A percentile compares a stretch with the other conserved stretches of the same genome.
These are phyloP conservation scores for Paecilomyces variotii DNA, from an alignment of 2,329 filamentous ascomycete genomes.

Conservation along the genomic window DNA sequence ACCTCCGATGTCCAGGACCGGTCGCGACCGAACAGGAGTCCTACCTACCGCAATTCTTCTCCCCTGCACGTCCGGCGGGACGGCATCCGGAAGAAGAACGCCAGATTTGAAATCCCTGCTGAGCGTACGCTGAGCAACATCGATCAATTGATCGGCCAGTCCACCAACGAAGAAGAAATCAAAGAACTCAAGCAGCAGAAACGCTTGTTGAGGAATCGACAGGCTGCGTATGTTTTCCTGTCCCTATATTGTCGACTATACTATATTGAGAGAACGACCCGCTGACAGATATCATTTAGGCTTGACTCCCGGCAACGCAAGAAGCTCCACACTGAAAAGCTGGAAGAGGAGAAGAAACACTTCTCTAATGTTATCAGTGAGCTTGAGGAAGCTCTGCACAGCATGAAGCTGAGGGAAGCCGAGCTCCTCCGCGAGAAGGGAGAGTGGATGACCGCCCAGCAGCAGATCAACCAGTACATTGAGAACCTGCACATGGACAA, in stretches of 20 bases:
- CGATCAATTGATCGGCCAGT: slow-evolving; percentile 81
- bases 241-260: slow-evolving; percentile 13
- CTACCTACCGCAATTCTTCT: slow-evolving; percentile 61
- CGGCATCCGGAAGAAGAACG: slow-evolving; percentile 97
- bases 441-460: slow-evolving; percentile 63
- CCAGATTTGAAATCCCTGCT: slow-evolving; percentile 90
- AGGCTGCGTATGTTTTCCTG: slow-evolving; percentile 72
- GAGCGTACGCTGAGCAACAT: slow-evolving; percentile 93
- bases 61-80: slow-evolving; percentile 67
- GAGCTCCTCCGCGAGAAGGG: slow-evolving; percentile 46
- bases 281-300: slow-evolving; percentile 39
- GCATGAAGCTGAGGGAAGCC: slow-evolving; percentile 56
- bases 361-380: slow-evolving; percentile 68
- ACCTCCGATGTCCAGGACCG: slow-evolving; percentile 42
- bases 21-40: slow-evolving; percentile 54
- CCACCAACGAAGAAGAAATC: slow-evolving; percentile 75
- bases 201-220: slow-evolving; percentile 84
- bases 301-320: slow-evolving; percentile 95
- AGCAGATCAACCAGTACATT: slow-evolving; percentile 66
- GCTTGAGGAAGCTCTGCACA: slow-evolving; percentile 68
- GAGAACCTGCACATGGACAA: slow-evolving; percentile 75
- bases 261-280: background rate
- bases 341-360: slow-evolving; percentile 95
- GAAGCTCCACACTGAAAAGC: slow-evolving; percentile 94
- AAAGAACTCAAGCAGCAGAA: slow-evolving; percentile 99